Evolutionary conservation across 2,329 filamentous ascomycete species (phyloP).

Genomic region (Aureobasidium sp.): DNA sequence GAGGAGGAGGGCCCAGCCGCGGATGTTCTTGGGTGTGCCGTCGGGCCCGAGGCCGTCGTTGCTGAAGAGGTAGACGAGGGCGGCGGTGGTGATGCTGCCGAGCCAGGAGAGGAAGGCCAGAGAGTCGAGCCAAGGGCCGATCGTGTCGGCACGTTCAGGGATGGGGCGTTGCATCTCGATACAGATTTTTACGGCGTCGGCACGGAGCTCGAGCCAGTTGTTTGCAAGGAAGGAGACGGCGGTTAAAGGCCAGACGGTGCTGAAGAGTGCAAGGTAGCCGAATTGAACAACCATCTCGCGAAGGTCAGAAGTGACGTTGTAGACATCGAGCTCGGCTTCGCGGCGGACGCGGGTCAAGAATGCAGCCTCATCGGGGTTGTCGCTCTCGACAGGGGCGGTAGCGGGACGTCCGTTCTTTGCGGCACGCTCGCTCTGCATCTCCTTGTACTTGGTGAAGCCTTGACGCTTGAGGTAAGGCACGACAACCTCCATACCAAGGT

Average conservation of each 20-base stretch:
- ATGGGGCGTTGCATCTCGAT: conserved; percentile 82
- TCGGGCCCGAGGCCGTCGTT: conserved; percentile 58
- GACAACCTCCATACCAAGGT: conserved; percentile 74
- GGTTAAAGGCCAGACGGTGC: conserved; percentile 90
- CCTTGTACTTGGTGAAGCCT: conserved; percentile 69
- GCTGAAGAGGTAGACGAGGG: conserved; percentile 84
- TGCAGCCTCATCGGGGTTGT: conserved; percentile 67
- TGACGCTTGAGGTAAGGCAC: conserved; percentile 79
- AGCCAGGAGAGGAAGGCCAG: conserved; percentile 90
- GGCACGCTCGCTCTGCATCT: conserved; percentile 57
- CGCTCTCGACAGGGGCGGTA: conserved; percentile 43
- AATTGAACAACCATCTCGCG: conserved; percentile 82
- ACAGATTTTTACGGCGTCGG: conserved; percentile 91
- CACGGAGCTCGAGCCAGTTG: conserved; percentile 91
- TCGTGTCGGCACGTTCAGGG: conserved; percentile 84
- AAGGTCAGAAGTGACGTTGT: conserved; percentile 86
- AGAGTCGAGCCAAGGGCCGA: conserved; percentile 84
- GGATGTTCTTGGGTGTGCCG: conserved; percentile 63
- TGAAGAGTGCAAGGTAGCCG: conserved; percentile 87
- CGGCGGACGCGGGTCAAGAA: conserved; percentile 77
- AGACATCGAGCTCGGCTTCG: conserved; percentile 73
- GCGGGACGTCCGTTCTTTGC: conserved; percentile 49
- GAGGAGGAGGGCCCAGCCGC: conserved; percentile 72
- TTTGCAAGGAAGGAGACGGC: conserved; percentile 84
- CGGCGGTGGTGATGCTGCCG: conserved; percentile 78